A percentile compares a stretch with the other conserved stretches of the same genome.
phyloP scores from a whole-genome alignment of 305 asterid genomes.

The Salvia sclarea region DNA sequence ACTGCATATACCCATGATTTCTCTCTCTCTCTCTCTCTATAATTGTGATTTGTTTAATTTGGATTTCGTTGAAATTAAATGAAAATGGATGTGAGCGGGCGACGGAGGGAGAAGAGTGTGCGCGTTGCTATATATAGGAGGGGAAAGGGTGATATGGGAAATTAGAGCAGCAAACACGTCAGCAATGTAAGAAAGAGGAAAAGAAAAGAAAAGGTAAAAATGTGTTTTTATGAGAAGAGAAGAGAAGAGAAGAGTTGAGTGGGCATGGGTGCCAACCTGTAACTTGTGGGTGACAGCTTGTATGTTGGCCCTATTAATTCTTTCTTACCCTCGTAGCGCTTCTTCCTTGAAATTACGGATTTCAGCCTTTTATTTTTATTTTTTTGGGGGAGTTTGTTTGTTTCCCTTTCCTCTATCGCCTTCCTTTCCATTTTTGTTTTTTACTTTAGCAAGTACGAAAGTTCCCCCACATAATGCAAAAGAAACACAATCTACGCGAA shows the following conservation, averaged over 20 bases:
- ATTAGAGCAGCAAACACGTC: constrained; percentile 56
- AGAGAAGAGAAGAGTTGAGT: background rate
- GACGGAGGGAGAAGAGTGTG: background rate
- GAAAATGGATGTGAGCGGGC: background rate
- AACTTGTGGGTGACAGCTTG: constrained; percentile 67
- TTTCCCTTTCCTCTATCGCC: background rate
- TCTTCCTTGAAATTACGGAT: constrained; percentile 37
- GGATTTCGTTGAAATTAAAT: background rate
- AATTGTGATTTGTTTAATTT: background rate
- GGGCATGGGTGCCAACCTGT: constrained; percentile 62
- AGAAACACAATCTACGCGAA: background rate
- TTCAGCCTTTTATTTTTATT: background rate
- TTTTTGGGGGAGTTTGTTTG: constrained; percentile 23
- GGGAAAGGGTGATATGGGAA: constrained; percentile 42
- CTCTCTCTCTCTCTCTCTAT: background rate
- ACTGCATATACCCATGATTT: constrained; percentile 67
- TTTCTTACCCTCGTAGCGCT: constrained; percentile 37
- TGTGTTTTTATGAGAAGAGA: constrained; percentile 9
- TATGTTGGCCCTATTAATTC: constrained; percentile 24
- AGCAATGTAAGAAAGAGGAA: constrained; percentile 28
- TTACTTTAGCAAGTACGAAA: background rate
- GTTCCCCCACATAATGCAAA: background rate
- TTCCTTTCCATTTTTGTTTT: background rate
- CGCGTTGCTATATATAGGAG: background rate
- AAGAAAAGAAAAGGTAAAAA: background rate